Evolutionary conservation across 164 flowering plant genomes (phyloP).

Genomic region (Stephania japonica): DNA sequence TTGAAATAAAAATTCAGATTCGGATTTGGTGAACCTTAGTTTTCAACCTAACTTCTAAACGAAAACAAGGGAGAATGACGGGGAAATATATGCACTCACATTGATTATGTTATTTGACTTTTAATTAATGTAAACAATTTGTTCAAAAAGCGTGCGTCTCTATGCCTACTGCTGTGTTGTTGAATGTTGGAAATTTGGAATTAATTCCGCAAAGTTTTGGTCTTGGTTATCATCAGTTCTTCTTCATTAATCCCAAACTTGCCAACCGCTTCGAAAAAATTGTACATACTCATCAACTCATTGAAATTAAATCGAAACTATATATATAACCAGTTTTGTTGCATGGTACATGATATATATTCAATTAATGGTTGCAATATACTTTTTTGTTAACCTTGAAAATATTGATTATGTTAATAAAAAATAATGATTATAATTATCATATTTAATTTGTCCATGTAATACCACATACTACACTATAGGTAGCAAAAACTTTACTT

Average conservation of each 20-base stretch:
- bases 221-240: background rate
- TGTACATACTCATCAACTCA: too few species aligned
- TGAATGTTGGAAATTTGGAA: background rate
- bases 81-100: background rate
- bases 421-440: too few species aligned
- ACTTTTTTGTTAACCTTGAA: too few species aligned
- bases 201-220: background rate
- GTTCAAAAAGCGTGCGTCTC: background rate
- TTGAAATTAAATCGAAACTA: too few species aligned
- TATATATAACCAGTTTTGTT: too few species aligned
- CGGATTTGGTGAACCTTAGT: background rate
- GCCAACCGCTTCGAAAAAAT: background rate
- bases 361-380: too few species aligned
- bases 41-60: background rate
- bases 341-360: too few species aligned
- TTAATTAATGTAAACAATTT: background rate
- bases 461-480: too few species aligned
- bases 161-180: background rate
- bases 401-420: too few species aligned
- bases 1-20: too few species aligned
- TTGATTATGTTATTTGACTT: background rate
- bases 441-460: too few species aligned
- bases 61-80: background rate
- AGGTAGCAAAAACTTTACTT: too few species aligned
- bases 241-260: background rate